Base-by-base conservation (phyloP, 1,139 yeast species). In the Pichia sp. region DNA sequence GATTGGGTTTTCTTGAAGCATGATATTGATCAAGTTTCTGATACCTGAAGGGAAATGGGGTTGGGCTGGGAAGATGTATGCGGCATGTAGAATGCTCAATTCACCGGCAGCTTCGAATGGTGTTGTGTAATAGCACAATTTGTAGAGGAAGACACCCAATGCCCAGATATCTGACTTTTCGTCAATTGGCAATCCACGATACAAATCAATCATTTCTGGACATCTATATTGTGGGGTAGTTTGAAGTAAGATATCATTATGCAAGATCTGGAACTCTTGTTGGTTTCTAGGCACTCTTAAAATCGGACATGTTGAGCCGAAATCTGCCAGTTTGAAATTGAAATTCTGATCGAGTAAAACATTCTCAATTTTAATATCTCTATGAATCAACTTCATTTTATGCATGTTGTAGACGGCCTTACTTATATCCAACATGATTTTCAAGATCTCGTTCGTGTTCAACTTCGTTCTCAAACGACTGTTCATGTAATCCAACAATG, bases 101-200 rank as follows among this genome's bases (percentile, higher is more conserved):
- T 79, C 85, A 20, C 88, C 88, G 12, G 84, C 81, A 64, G 79
- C 76, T 24, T 24, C 99, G 66, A 93, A 93, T 0, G 99, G 99
- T 0, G 99, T 93, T 1, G 90, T 91, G 66, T 88, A 93, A 67
- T 87, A 93, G 63, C 98, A 87, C 48, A 93, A 71, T 65, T 94
- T 93, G 71, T 91, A 93, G 46, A 93, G 71, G 56, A 94, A 86
- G 27, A 91, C 81, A 14, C 99, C 99, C 50, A 93, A 70, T 0
- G 99, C 99, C 99, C 99, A 93, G 31, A 93, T 83, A 67, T 93
- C 99, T 53, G 91, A 81, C 65, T 93, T 93, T 62, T 93, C 98
- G 67, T 91, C 96, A 52, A 93, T 86, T 4, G 98, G 95, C 51
- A 85, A 76, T 4, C 94, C 88, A 53, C 85, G 76, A 54, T 85